Conservation (phyloP, 441 rosid species). For the Syzygium malaccense region DNA sequence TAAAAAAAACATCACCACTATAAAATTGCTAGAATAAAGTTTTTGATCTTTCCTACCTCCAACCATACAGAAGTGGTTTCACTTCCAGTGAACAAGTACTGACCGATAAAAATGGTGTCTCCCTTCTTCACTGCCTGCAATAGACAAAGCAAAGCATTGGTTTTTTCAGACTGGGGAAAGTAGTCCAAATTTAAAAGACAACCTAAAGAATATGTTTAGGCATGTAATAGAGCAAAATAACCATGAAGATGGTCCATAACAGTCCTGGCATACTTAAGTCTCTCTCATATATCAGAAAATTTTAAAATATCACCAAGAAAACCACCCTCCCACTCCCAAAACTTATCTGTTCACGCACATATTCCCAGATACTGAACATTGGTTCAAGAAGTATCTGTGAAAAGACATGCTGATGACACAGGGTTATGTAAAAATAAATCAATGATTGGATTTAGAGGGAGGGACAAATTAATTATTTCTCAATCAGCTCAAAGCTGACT, state of each 20-base stretch:
- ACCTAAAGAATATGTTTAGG: neutral
- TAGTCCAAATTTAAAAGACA: constrained; percentile 6
- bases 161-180: neutral
- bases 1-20: neutral
- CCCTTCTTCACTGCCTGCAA: constrained; percentile 84
- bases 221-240: neutral
- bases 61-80: constrained; percentile 99
- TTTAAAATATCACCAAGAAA: neutral
- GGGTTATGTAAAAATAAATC: neutral
- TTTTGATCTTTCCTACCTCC: constrained; percentile 48
- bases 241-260: neutral
- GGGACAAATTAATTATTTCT: neutral
- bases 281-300: neutral
- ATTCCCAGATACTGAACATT: neutral
- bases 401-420: neutral
- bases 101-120: constrained; percentile 93
- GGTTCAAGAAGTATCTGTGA: neutral
- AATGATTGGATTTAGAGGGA: neutral
- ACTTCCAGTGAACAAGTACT: constrained; percentile 94
- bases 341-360: neutral
- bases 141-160: neutral
- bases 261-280: neutral
- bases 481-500: neutral
- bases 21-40: neutral
- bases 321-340: neutral